These are phyloP conservation scores for Ogataea nonfermentans DNA, from an alignment of 805 yeast species.

Conservation along the genomic window DNA sequence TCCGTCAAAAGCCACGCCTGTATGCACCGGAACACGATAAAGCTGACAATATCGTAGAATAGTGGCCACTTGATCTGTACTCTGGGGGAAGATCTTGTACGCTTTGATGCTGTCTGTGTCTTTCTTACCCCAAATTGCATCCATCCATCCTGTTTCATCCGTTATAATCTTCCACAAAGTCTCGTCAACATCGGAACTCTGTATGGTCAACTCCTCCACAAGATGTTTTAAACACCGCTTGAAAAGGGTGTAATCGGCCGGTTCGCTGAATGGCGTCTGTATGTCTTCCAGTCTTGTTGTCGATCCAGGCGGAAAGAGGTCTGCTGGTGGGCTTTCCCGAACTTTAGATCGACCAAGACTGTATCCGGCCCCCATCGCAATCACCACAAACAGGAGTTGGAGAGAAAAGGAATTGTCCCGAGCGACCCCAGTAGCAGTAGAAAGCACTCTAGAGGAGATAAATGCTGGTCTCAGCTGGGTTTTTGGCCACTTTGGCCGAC, in stretches of 20 bases:
- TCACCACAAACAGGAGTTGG: conserved; percentile 29
- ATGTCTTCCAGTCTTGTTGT: conserved; percentile 23
- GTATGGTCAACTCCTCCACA: conserved; percentile 21
- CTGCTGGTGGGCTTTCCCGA: conserved; percentile 28
- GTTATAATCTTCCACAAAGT: conserved; percentile 22
- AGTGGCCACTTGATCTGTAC: conserved; percentile 22
- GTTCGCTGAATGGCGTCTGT: conserved; percentile 14
- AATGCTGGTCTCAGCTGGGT: background rate
- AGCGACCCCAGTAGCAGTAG: conserved; percentile 11
- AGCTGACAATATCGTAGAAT: conserved; percentile 27
- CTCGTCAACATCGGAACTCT: conserved; percentile 17
- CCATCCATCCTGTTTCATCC: conserved; percentile 21
- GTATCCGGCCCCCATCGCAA: conserved; percentile 36
- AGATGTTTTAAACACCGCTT: conserved; percentile 28
- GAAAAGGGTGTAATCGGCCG: conserved; percentile 27
- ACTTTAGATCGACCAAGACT: conserved; percentile 29
- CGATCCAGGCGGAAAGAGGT: conserved; percentile 30
- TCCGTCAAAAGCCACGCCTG: conserved; percentile 11
- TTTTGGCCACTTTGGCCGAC: background rate
- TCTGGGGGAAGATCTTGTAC: conserved; percentile 23
- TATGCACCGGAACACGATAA: conserved; percentile 29
- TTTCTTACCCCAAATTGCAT: conserved; percentile 24
- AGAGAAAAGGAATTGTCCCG: conserved; percentile 25
- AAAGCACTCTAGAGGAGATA: conserved; percentile 1
- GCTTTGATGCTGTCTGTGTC: conserved; percentile 17